Base-by-base conservation (phyloP, 2,329 filamentous ascomycete genomes). In the Davidsoniella neocaledoniae region DNA sequence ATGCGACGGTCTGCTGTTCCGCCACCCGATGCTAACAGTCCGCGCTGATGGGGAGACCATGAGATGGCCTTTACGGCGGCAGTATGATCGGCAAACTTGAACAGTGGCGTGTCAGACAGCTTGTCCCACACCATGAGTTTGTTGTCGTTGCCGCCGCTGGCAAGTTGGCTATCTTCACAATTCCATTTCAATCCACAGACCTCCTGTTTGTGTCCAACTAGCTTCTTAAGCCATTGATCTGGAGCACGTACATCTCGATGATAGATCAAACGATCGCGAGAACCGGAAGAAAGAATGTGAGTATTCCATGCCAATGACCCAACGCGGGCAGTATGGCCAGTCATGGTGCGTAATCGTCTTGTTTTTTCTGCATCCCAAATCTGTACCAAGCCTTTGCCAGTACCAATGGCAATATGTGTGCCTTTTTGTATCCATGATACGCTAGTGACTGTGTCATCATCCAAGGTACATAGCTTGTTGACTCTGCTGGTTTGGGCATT, bases 71-170 rank as follows among this genome's bases (percentile, higher is more conserved):
- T 98, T 47, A 98, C 91, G 7, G 91, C 91, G 10, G 91, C 91
- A 36, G 83, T 90, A 63, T 98, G 91, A 55, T 95, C 88, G 16
- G 84, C 83, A 64, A 94, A 96, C 58, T 94, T 93, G 72, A 85
- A 94, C 2, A 93, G 72, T 1, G 91, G 91, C 6, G 87, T 85
- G 57, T 93, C 84, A n/a, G 81, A 86, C 52, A 95, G 73, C 62
- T 93, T 93, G 59, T 98, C 91, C 91, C 91, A 98, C 21, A 98
- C 87, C 76, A 96, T 91, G 43, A 98, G 73, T 63, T 96, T 96
- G 68, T 98, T 98, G 68, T 98, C 91, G 64, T 98, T 98, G 5
- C 91, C 91, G 46, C 91, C 91, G 50, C 86, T 94, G 10, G 91
- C 91, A 23, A 98, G 73, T 63, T 98, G 91, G 4, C 87, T 85